Conservation (phyloP, 2,329 filamentous ascomycete species). For the Lasiodiplodia hormozganensis region DNA sequence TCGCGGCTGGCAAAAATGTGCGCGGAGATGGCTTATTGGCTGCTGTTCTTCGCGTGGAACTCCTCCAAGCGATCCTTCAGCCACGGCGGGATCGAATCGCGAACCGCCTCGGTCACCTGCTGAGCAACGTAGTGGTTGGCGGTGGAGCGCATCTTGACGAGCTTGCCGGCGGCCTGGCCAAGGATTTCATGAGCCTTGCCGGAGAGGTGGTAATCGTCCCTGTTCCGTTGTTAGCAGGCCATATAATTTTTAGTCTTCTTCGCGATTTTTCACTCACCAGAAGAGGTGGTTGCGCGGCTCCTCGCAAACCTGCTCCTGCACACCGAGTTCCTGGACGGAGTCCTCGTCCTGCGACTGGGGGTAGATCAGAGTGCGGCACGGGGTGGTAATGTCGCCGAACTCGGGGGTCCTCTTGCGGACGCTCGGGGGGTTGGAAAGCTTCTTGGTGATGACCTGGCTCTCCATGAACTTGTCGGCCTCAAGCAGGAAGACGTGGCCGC, state of each 20-base stretch:
- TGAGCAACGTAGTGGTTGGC: constrained; percentile 30
- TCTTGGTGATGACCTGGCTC: constrained; percentile 41
- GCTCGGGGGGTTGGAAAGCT: constrained; percentile 40
- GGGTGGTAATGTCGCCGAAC: constrained; percentile 44
- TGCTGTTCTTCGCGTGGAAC: constrained; percentile 28
- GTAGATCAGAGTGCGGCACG: constrained; percentile 38
- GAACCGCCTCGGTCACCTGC: constrained; percentile 22
- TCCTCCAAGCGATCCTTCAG: constrained; percentile 29
- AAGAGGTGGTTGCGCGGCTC: constrained; percentile 44
- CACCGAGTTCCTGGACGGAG: constrained; percentile 29
- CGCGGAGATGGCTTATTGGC: constrained; percentile 16
- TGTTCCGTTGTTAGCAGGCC: constrained; percentile 27
- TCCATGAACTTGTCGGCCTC: constrained; percentile 43
- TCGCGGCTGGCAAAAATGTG: constrained; percentile 6
- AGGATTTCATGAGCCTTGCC: constrained; percentile 39
- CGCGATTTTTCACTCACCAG: constrained; percentile 37
- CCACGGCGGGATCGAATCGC: constrained; percentile 28
- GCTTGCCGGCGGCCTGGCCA: constrained; percentile 23
- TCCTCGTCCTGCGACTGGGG: constrained; percentile 27
- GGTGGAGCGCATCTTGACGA: constrained; percentile 26
- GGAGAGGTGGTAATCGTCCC: constrained; percentile 45
- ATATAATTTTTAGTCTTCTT: too few species aligned
- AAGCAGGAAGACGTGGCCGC: constrained; percentile 44
- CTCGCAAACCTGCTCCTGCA: constrained; percentile 35
- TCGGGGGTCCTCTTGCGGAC: constrained; percentile 41